A percentile compares a stretch with the other conserved stretches of the same genome.
phyloP scores from a whole-genome alignment of 305 asterid species.

The Euphrasia arctica region DNA sequence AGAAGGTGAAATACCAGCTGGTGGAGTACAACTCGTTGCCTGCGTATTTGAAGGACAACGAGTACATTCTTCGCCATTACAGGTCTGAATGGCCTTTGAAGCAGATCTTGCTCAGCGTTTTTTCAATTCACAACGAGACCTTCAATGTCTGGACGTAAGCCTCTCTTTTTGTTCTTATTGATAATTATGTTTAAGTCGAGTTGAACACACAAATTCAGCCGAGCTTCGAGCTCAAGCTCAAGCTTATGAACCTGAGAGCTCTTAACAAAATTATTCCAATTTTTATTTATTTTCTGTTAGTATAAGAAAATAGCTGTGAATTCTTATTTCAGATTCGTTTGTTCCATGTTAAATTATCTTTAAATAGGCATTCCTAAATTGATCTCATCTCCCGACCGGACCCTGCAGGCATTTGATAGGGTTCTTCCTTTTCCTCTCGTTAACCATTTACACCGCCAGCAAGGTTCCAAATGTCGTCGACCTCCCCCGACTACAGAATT shows the following conservation, averaged over 20 bases:
- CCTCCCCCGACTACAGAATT: conserved; percentile 52
- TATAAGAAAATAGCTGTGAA: not conserved
- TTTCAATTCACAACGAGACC: conserved; percentile 92
- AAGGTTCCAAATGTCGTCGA: conserved; percentile 74
- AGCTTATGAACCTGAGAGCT: too few relatives aligned
- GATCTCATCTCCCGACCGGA: conserved; percentile 2
- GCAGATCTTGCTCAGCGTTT: conserved; percentile 72
- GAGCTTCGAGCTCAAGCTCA: too few relatives aligned
- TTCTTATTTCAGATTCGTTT: conserved; percentile 1
- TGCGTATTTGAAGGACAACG: conserved; percentile 89
- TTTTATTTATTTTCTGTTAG: not conserved
- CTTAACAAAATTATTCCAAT: too few relatives aligned
- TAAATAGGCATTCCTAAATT: conserved; percentile 2
- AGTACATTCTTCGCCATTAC: conserved; percentile 73
- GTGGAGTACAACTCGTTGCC: conserved; percentile 96
- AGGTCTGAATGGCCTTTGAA: conserved; percentile 91
- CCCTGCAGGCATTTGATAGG: conserved; percentile 94
- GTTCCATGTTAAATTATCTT: conserved; percentile 4
- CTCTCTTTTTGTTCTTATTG: conserved; percentile 9
- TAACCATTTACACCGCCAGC: conserved; percentile 89
- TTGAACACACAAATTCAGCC: not conserved
- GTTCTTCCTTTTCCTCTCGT: conserved; percentile 84
- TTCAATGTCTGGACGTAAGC: conserved; percentile 98
- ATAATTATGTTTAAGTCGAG: not conserved
- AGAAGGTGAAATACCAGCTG: conserved; percentile 88